Evolutionary conservation across 164 flowering plant genomes (phyloP).

Genomic region (Cinnamomum chago): DNA sequence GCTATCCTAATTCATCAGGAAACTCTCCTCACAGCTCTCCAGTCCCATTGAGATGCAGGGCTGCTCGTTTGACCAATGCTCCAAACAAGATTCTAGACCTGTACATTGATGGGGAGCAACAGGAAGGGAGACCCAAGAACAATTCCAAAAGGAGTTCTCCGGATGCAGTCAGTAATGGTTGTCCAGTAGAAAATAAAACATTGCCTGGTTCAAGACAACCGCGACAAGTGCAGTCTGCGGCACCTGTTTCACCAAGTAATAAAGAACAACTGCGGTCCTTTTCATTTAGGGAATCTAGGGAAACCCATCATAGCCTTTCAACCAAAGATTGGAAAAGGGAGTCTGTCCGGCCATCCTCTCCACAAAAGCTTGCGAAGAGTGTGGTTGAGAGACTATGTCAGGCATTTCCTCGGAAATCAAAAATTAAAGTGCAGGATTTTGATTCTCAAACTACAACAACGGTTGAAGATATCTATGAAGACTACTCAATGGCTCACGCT

Average conservation of each 20-base stretch:
- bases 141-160: slow-evolving; percentile 26
- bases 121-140: slow-evolving; percentile 36
- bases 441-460: slow-evolving; percentile 52
- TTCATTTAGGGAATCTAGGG: slow-evolving; percentile 59
- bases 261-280: slow-evolving; percentile 44
- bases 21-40: slow-evolving; percentile 49
- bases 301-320: slow-evolving; percentile 27
- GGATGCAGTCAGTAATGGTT: slow-evolving; percentile 26
- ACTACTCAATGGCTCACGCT: slow-evolving; percentile 28
- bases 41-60: slow-evolving; percentile 21
- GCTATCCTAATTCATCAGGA: slow-evolving; percentile 39
- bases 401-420: slow-evolving; percentile 27
- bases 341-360: slow-evolving; percentile 54
- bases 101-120: slow-evolving; percentile 88
- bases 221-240: slow-evolving; percentile 50
- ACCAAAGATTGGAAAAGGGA: slow-evolving; percentile 43
- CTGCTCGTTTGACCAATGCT: slow-evolving; percentile 32
- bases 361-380: slow-evolving; percentile 64
- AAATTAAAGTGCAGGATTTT: slow-evolving; percentile 30
- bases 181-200: slow-evolving; percentile 8
- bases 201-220: slow-evolving; percentile 37
- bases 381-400: slow-evolving; percentile 79
- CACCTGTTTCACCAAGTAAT: slow-evolving; percentile 48
- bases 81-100: slow-evolving; percentile 72
- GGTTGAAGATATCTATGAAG: slow-evolving; percentile 64